Evolutionary conservation across 331 rosid genomes (phyloP).

Genomic region (Acacia concinna): DNA sequence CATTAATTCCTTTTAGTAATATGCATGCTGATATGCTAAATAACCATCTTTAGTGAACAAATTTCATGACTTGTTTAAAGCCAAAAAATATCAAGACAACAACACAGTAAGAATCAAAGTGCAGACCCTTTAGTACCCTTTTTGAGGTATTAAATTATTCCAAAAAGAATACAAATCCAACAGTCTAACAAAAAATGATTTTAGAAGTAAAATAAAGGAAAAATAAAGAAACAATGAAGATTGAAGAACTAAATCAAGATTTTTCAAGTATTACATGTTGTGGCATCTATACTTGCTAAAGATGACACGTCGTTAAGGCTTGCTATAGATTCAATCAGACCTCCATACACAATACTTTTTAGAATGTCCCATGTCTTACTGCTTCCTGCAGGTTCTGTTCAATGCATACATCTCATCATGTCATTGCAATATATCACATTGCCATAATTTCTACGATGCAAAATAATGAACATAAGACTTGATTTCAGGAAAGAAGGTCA

Average conservation of each 20-base stretch:
- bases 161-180: neutral
- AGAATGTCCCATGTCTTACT: constrained; percentile 43
- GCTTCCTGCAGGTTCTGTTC: too few species aligned
- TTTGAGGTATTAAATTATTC: neutral
- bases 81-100: too few species aligned
- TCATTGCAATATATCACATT: too few species aligned
- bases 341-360: constrained; percentile 69
- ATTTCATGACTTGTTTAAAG: too few species aligned
- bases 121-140: neutral
- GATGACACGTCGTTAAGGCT: constrained; percentile 65
- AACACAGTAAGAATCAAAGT: neutral
- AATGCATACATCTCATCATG: too few species aligned
- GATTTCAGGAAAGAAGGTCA: too few species aligned
- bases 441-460: too few species aligned
- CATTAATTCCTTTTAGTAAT: neutral
- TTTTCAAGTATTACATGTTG: constrained; percentile 66
- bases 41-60: neutral
- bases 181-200: neutral
- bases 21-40: neutral
- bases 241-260: too few species aligned
- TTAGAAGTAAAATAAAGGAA: neutral
- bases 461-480: too few species aligned
- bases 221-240: neutral
- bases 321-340: constrained; percentile 54
- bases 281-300: constrained; percentile 55